phyloP scores from a whole-genome alignment of 2,329 filamentous ascomycete genomes.

The Nothomitra cinnamomea region DNA sequence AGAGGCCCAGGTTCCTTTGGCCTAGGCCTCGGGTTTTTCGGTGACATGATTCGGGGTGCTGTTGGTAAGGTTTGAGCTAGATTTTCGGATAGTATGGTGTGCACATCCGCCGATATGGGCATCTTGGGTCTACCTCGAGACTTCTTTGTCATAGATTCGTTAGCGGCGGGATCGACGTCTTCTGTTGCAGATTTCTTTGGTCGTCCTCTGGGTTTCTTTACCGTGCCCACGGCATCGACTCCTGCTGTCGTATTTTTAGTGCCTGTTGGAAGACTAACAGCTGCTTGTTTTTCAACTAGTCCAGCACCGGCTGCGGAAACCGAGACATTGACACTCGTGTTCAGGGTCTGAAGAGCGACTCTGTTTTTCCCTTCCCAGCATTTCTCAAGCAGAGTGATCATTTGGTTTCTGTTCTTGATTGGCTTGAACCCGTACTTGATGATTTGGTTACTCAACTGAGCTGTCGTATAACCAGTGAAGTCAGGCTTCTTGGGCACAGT shows the following conservation, averaged over 20 bases:
- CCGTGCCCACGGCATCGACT: not conserved
- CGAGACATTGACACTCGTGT: not conserved
- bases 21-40: not conserved
- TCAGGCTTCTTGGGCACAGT: constrained; percentile 28
- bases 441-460: constrained; percentile 37
- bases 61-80: not conserved
- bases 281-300: not conserved
- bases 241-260: not conserved
- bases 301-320: constrained; percentile 1
- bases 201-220: not conserved
- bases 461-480: constrained; percentile 44
- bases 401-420: constrained; percentile 47
- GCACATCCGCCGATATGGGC: not conserved
- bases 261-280: constrained; percentile 7
- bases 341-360: constrained; percentile 11
- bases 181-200: not conserved
- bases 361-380: constrained; percentile 49
- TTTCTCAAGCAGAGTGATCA: constrained; percentile 51
- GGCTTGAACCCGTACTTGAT: constrained; percentile 54
- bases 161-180: not conserved
- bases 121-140: not conserved
- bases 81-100: not conserved
- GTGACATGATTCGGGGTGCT: not conserved
- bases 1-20: not conserved
- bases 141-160: not conserved